These are phyloP conservation scores for Aspergillus puulaauensis DNA, from an alignment of 2,329 filamentous ascomycete species.

Conservation along the genomic window DNA sequence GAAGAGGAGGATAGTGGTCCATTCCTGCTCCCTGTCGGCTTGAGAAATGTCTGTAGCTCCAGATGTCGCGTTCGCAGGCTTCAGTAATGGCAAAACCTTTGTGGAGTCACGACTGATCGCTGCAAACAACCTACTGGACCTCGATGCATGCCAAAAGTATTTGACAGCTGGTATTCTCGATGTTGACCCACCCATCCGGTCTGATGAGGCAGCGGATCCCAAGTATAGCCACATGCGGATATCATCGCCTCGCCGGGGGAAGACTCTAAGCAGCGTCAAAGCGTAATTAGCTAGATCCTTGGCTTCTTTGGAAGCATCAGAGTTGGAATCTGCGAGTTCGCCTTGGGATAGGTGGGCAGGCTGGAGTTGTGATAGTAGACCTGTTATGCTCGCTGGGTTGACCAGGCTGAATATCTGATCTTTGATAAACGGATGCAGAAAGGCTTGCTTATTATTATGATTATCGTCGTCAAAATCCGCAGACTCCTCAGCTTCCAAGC, in stretches of 20 bases:
- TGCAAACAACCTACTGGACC: constrained; percentile 57
- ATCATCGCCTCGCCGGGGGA: constrained; percentile 77
- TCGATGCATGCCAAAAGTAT: constrained; percentile 78
- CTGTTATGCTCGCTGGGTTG: constrained; percentile 71
- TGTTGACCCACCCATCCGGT: constrained; percentile 32
- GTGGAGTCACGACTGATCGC: constrained; percentile 58
- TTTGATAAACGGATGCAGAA: constrained; percentile 57
- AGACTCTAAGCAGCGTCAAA: constrained; percentile 79
- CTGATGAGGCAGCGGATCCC: constrained; percentile 57
- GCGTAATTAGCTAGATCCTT: constrained; percentile 82
- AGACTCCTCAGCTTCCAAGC: constrained; percentile 46
- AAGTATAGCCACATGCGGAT: constrained; percentile 93
- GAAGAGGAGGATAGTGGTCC: constrained; percentile 86
- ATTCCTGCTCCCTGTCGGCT: constrained; percentile 64
- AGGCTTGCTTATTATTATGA: constrained; percentile 29
- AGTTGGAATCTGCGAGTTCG: constrained; percentile 21
- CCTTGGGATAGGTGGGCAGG: constrained; percentile 24
- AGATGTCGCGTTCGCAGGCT: constrained; percentile 44
- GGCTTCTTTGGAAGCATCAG: constrained; percentile 57
- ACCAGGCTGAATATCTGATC: constrained; percentile 69
- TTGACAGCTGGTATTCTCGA: constrained; percentile 65
- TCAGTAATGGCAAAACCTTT: constrained; percentile 58
- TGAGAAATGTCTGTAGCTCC: constrained; percentile 23
- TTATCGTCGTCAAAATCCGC: constrained; percentile 26
- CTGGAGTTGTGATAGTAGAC: constrained; percentile 52